phyloP scores from a whole-genome alignment of 2,329 filamentous ascomycete species.

The Byssothecium circinans region DNA sequence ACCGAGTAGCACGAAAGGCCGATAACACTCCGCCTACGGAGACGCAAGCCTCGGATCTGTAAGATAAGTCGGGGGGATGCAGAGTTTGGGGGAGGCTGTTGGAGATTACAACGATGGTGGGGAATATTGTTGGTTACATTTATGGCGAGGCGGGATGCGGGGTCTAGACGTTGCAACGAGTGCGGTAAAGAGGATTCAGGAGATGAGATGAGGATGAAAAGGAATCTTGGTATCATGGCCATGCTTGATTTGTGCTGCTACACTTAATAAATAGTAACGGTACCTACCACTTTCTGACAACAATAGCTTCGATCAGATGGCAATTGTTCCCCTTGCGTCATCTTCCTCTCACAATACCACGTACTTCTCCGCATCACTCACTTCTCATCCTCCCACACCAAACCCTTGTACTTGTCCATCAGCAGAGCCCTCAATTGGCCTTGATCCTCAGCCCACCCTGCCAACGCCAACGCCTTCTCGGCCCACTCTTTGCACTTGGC shows the following conservation, averaged over 20 bases:
- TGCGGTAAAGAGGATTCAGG: background rate
- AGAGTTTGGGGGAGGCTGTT: background rate
- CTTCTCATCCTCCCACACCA: conserved; percentile 45
- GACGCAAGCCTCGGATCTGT: background rate
- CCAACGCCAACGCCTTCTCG: conserved; percentile 63
- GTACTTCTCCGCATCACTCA: background rate
- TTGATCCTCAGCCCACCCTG: conserved; percentile 60
- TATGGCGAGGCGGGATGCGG: too few species aligned
- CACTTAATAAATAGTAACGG: too few species aligned
- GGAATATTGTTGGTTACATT: background rate
- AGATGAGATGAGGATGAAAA: too few species aligned
- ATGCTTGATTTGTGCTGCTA: too few species aligned
- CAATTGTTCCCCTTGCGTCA: too few species aligned
- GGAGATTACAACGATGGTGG: background rate
- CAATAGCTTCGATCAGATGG: too few species aligned
- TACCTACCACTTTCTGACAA: too few species aligned
- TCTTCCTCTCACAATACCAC: background rate
- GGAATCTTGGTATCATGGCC: too few species aligned
- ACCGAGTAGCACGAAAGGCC: too few species aligned
- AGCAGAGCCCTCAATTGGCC: conserved; percentile 30
- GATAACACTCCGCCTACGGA: too few species aligned
- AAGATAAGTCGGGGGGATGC: background rate
- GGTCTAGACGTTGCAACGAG: background rate
- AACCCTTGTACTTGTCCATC: conserved; percentile 54
- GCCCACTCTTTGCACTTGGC: conserved; percentile 63